Evolutionary conservation across 2,329 filamentous ascomycete species (phyloP).

Genomic region (Aspergillus brunneoviolaceus): DNA sequence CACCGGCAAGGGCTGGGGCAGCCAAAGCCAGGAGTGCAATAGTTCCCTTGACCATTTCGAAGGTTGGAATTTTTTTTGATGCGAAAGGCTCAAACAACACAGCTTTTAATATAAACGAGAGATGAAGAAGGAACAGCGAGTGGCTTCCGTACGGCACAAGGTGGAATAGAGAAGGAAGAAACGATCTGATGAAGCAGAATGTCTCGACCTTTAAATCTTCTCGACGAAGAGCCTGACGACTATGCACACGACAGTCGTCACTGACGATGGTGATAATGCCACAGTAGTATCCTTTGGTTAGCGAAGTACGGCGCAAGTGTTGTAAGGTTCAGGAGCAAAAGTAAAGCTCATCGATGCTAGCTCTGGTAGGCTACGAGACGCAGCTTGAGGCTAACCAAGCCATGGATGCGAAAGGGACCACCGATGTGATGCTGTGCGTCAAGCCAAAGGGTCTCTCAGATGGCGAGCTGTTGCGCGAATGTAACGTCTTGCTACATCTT

Average conservation of each 20-base stretch:
- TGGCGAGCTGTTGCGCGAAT: slow-evolving; percentile 16
- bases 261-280: slow-evolving; percentile 24
- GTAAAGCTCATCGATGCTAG: slow-evolving; percentile 12
- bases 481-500: slow-evolving; percentile 33
- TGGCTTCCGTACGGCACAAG: slow-evolving; percentile 17
- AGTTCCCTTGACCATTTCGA: slow-evolving; percentile 38
- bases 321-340: slow-evolving; percentile 13
- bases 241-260: slow-evolving; percentile 17
- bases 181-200: slow-evolving; percentile 6
- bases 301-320: slow-evolving; percentile 11
- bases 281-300: slow-evolving; percentile 29
- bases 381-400: slow-evolving; percentile 6
- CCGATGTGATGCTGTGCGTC: slow-evolving; percentile 13
- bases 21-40: slow-evolving; percentile 37
- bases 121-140: slow-evolving; percentile 24
- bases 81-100: slow-evolving; percentile 16
- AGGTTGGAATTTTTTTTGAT: slow-evolving; percentile 15
- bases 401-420: slow-evolving; percentile 20
- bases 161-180: slow-evolving; percentile 18
- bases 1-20: slow-evolving; percentile 37
- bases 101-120: slow-evolving; percentile 19
- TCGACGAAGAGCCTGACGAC: slow-evolving; percentile 3
- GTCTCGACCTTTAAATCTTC: slow-evolving; percentile 28
- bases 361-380: slow-evolving; percentile 10
- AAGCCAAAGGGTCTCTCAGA: slow-evolving; percentile 1